Percentiles rank a stretch among this genome's conserved stretches.
Evolutionary conservation across 2,329 filamentous ascomycete genomes (phyloP).

Genomic region (Exophiala phaeomuriformis): DNA sequence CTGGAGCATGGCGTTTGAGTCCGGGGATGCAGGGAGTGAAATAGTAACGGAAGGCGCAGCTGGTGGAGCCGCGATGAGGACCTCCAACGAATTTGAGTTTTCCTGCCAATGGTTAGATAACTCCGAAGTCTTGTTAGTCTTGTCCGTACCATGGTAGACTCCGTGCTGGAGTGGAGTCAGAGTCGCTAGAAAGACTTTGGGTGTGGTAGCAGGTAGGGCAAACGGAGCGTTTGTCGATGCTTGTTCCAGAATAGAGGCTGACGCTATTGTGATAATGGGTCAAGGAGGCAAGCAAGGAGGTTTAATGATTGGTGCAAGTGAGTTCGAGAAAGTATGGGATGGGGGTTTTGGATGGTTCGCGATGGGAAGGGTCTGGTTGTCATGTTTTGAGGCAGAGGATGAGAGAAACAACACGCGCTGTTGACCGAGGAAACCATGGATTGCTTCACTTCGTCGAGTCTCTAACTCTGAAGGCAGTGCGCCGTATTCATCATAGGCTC

Average conservation of each 20-base stretch:
- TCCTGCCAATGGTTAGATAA: constrained; percentile 2
- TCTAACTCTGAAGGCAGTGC: too few species aligned
- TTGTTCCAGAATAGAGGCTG: neutral
- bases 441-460: too few species aligned
- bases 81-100: neutral
- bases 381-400: too few species aligned
- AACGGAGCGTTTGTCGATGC: neutral
- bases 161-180: neutral
- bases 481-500: too few species aligned
- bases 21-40: neutral
- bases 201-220: neutral
- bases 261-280: neutral
- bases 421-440: too few species aligned
- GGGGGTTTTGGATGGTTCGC: too few species aligned
- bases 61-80: neutral
- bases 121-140: neutral
- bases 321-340: too few species aligned
- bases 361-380: too few species aligned
- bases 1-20: neutral
- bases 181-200: neutral
- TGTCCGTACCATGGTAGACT: neutral
- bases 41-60: neutral
- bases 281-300: neutral
- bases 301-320: neutral
- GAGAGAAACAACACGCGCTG: too few species aligned